Base-by-base conservation (phyloP, 1,284 basidiomycete genomes). In the Pseudozyma sp. region DNA sequence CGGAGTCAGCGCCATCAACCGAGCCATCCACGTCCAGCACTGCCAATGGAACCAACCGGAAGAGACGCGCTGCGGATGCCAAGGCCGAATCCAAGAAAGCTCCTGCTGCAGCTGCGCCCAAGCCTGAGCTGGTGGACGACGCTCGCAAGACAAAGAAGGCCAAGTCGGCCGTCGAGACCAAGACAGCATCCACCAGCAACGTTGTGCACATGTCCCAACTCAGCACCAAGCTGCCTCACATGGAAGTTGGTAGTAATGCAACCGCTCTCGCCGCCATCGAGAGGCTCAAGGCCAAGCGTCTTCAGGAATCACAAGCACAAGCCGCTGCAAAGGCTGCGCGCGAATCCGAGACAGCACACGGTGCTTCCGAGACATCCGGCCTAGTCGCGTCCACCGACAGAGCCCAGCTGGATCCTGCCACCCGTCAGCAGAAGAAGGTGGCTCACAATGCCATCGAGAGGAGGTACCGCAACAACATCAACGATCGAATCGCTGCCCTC, bases 381-480 rank as follows among this genome's bases (percentile, higher is more conserved):
- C 17, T 37, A 6, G n/a, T 60, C 7, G 33, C 56, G 0, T 44
- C 55, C 17, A 29, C 43, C 54, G 73, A 77, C 37, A 69, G 65
- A 42, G 51, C 56, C 1, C 44, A 46, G 29, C 62, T 73, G 1
- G 56, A 65, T 40, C 59, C 70, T n/a, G 57, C 61, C 33, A 77
- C 62, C 45, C 62, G 56, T 7, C 70, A 67, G 51, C 74, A 67
- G 51, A 80, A 80, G 19, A 83, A 83, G 58, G 78, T 81, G 1
- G 80, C 81, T 0, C 81, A 83, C 64, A 83, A 83, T 53, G 81
- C 79, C 33, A 83, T 83, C 55, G 81, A 83, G 54, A 68, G 81
- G 16, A 72, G 81, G 13, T 83, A 83, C 39, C 80, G 81, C 33
- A 83, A 81, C 78, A 83, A 83, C 61, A 83, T 83, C 55, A 83